Percentiles rank a stretch among this genome's conserved stretches.
phyloP scores from a whole-genome alignment of 2,329 filamentous ascomycete species.

The Bisporella sp. region DNA sequence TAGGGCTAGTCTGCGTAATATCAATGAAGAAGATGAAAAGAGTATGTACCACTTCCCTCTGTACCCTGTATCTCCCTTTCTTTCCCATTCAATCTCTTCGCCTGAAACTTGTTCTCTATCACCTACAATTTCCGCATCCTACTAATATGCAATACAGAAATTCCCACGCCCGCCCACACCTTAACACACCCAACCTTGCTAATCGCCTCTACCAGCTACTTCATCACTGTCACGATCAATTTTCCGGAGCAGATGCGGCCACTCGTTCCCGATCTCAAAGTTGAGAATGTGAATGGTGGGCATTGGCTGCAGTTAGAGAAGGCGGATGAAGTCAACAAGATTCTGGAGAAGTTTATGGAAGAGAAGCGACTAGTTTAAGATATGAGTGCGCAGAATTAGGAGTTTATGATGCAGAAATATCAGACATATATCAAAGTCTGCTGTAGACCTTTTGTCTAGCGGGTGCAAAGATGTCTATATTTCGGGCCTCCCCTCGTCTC shows the following conservation, averaged over 20 bases:
- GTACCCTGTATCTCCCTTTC: too few relatives aligned
- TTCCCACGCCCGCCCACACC: slow-evolving; percentile 9
- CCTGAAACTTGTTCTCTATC: too few relatives aligned
- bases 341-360: slow-evolving; percentile 9
- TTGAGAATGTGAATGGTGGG: slow-evolving; percentile 10
- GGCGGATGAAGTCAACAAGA: slow-evolving; percentile 11
- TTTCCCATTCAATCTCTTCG: too few relatives aligned
- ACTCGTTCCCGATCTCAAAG: slow-evolving; percentile 7
- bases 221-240: slow-evolving; percentile 7
- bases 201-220: slow-evolving; percentile 5
- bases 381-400: slow-evolving; percentile 7
- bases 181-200: slow-evolving; percentile 8
- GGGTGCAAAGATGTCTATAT: too few relatives aligned
- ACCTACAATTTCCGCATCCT: slow-evolving; percentile 6
- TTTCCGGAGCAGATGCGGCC: slow-evolving; percentile 9
- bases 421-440: slow-evolving; percentile 3
- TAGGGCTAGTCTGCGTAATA: too few relatives aligned
- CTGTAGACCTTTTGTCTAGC: too few relatives aligned
- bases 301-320: slow-evolving; percentile 14
- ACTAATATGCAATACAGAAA: slow-evolving; percentile 8
- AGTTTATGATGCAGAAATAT: slow-evolving; percentile 8
- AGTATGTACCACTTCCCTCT: too few relatives aligned
- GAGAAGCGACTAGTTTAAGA: slow-evolving; percentile 7
- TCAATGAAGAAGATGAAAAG: too few relatives aligned
- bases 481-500: too few relatives aligned